Base-by-base conservation (phyloP, 2,329 filamentous ascomycete species). In the Botryotinia calthae region DNA sequence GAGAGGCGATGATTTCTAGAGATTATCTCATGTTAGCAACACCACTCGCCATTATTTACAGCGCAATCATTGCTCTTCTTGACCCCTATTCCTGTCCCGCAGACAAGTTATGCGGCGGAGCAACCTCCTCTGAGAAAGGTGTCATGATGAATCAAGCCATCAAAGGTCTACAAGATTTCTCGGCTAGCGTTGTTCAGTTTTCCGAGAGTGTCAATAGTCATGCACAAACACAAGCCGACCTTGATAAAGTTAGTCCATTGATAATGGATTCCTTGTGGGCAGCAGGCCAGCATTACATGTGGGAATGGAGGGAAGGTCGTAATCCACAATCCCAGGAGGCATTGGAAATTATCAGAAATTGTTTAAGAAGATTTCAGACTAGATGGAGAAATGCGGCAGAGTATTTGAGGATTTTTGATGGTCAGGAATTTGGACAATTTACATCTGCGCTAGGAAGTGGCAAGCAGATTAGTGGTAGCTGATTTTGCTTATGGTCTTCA, bases 221-320 rank as follows among this genome's bases (percentile, higher is more conserved):
- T 28, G 77, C 77, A 5, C 71, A 73, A 10, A 69, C 70, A 8
- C 76, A 77, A 9, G 73, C 77, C 40, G 79, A 78, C 62, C 74
- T 81, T 22, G 78, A 79, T 40, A 71, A 75, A 20, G 69, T 82
- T 7, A 82, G 80, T 72, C 82, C 82, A 7, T 76, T 84, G 16
- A 77, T 81, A 46, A 78, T 84, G 74, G 82, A 83, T 74, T 76
- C 78, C 16, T 54, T 83, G n/a, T 84, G 84, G 72, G 77, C 77
- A n/a, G 81, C 80, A 18, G 78, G 81, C 56, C 75, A 80, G n/a
- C 81, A 81, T 44, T 80, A 80, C 59, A 81, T 81, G 16, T 84
- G 83, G 82, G 71, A 82, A 51, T 80, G 80, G 73, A 78, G 81
- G 67, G 82, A 84, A 76, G 80, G 77, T 64, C 82, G 82, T 4